Conservation (phyloP, 352 stramenopile genomes). For the Pythium insidiosum region DNA sequence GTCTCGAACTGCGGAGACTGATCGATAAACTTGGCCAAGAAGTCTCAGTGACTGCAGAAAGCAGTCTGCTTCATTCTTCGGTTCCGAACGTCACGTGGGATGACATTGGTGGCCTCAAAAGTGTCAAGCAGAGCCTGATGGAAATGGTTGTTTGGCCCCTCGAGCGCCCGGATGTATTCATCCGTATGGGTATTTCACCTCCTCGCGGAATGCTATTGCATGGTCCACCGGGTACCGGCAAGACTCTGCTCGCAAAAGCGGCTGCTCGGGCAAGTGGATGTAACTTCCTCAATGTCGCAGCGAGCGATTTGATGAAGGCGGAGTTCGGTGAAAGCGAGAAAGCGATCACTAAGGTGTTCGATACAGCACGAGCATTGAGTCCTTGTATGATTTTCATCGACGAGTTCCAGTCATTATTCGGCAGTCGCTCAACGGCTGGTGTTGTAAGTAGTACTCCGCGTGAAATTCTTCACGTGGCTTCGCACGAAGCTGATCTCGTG, state of each 20-base stretch:
- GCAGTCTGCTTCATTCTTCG: constrained; percentile 28
- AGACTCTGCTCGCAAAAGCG: constrained; percentile 84
- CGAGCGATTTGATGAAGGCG: constrained; percentile 72
- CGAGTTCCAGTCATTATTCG: constrained; percentile 84
- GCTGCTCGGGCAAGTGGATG: constrained; percentile 68
- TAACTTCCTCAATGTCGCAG: constrained; percentile 75
- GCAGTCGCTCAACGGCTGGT: constrained; percentile 60
- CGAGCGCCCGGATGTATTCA: constrained; percentile 72
- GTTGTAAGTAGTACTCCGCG: constrained; percentile 17
- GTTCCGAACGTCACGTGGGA: constrained; percentile 60
- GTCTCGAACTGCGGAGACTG: constrained; percentile 22
- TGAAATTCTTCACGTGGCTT: neutral
- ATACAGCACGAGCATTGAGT: constrained; percentile 59
- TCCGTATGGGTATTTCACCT: constrained; percentile 71
- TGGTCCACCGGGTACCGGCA: constrained; percentile 74
- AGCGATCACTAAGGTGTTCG: constrained; percentile 60
- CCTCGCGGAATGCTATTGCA: constrained; percentile 72
- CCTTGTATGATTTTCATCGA: constrained; percentile 86
- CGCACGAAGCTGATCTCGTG: too few species aligned
- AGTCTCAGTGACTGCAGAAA: constrained; percentile 26
- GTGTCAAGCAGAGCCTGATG: constrained; percentile 66
- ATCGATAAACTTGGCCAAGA: constrained; percentile 37
- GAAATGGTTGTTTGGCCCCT: constrained; percentile 86
- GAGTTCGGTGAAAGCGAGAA: constrained; percentile 85
- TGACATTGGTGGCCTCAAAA: constrained; percentile 63